These are phyloP conservation scores for Artemisia argyi DNA, from an alignment of 129 eudicot species.

Conservation along the genomic window DNA sequence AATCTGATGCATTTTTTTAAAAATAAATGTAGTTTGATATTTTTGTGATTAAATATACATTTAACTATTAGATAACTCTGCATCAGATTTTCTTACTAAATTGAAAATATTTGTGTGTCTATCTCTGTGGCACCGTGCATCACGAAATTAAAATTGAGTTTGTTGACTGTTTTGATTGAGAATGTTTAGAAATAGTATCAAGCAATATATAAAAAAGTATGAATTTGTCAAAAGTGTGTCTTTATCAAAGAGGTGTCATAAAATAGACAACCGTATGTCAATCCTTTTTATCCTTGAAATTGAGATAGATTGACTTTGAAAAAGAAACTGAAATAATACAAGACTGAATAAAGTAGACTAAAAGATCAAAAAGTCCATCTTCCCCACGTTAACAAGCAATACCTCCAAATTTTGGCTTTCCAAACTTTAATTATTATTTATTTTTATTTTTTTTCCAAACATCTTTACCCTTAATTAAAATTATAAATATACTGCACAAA, in stretches of 20 bases:
- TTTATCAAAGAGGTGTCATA: neutral
- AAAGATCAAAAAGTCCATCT: constrained; percentile 19
- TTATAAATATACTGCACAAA: too few species aligned
- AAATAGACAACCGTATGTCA: neutral
- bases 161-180: too few species aligned
- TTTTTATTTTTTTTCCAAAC: neutral
- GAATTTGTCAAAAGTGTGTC: neutral
- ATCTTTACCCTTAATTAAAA: neutral
- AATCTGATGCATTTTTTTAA: too few species aligned
- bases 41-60: too few species aligned
- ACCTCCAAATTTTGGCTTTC: constrained; percentile 31
- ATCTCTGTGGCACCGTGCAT: too few species aligned
- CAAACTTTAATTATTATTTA: neutral
- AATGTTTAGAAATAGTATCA: too few species aligned
- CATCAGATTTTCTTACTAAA: too few species aligned
- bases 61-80: too few species aligned
- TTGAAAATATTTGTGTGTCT: too few species aligned
- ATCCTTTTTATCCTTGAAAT: neutral
- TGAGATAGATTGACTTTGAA: constrained; percentile 14
- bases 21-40: too few species aligned
- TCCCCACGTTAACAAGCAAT: constrained; percentile 19
- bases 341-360: neutral
- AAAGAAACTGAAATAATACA: constrained; percentile 14
- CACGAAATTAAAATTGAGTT: too few species aligned
- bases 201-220: neutral